Evolutionary conservation across 108 stramenopile genomes (phyloP), one percentile per base, ranked within the genome.

Genomic region (Aurantiochytrium sp.): DNA sequence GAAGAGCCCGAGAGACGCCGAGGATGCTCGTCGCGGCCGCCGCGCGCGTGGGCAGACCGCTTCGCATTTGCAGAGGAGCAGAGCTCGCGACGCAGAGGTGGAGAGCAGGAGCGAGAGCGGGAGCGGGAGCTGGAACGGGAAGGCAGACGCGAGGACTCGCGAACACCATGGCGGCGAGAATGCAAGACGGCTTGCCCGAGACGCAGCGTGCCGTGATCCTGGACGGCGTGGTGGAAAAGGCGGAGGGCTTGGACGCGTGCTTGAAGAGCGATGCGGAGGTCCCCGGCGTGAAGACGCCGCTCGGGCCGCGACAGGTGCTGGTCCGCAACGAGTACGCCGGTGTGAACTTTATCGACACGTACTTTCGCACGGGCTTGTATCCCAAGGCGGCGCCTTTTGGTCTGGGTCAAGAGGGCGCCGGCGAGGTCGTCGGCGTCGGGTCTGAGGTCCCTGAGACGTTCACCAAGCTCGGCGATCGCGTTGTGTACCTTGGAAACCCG

Each of bases 271-370:
- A 69, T 23, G 42, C 42, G 25, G 64, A 69, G 25, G 64, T 69
- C 0, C 64, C 64, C 25, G 64, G 64, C 12, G 25, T 23, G 64
- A 42, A 28, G 25, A 69, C 25, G 42, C 64, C 64, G 10, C 64
- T 69, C 64, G 76, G 76, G 2, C 76, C 76, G n/a, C 94, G 93
- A n/a, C 87, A 94, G 87, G 94, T 95, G 21, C 89, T 96, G 44
- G 92, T 96, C 6, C 90, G 93, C 88, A 96, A 96, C 90, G 87
- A 94, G 83, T 95, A 47, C 89, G 94, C 95, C 18, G 95, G 96
- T 21, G 87, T 96, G 25, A 96, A 96, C 91, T 96, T 96, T 76
- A 95, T 95, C 72, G 95, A 95, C 87, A 96, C 96, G 1, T 96
- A 96, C 88, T 93, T 94, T 88, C 94, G 96, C 72, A 91, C 88